phyloP scores from a whole-genome alignment of 1,284 basidiomycete species.

The Cutaneotrichosporon mucoides region DNA sequence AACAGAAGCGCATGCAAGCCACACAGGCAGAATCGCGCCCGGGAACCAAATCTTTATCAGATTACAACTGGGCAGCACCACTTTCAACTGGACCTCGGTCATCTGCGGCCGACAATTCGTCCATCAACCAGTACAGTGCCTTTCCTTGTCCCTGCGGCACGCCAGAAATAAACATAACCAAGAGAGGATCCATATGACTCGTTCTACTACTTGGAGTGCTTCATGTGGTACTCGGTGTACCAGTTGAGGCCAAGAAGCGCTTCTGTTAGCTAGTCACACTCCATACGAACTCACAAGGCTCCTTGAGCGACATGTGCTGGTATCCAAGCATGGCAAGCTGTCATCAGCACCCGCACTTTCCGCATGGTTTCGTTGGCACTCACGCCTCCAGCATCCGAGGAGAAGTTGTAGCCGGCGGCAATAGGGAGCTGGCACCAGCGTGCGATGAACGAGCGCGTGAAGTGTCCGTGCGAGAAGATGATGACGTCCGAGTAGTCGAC shows the following conservation, averaged over 20 bases:
- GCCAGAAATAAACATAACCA: no score
- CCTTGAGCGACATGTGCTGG: slow-evolving; percentile 48
- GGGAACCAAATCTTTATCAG: no score
- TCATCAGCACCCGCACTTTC: slow-evolving; percentile 5
- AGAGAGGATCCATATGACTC: no score
- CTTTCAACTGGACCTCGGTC: no score
- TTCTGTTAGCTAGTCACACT: slow-evolving; percentile 23
- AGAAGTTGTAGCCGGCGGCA: slow-evolving; percentile 47
- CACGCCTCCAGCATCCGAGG: slow-evolving; percentile 47
- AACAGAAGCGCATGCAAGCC: no score
- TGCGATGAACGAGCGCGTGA: slow-evolving; percentile 71
- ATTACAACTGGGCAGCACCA: no score
- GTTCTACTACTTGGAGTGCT: slow-evolving; percentile 20
- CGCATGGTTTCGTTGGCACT: slow-evolving; percentile 8
- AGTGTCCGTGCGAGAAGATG: slow-evolving; percentile 63
- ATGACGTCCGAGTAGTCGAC: slow-evolving; percentile 43
- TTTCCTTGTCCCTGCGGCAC: no score
- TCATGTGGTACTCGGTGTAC: slow-evolving; percentile 44
- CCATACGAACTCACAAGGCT: slow-evolving; percentile 40
- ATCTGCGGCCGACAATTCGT: no score
- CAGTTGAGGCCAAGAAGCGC: slow-evolving; percentile 49
- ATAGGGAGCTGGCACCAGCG: slow-evolving; percentile 50
- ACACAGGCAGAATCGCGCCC: no score
- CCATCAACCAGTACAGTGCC: no score
- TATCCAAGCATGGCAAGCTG: slow-evolving; percentile 49